Conservation (phyloP, 2,329 filamentous ascomycete species). For the Trichoderma sp. region DNA sequence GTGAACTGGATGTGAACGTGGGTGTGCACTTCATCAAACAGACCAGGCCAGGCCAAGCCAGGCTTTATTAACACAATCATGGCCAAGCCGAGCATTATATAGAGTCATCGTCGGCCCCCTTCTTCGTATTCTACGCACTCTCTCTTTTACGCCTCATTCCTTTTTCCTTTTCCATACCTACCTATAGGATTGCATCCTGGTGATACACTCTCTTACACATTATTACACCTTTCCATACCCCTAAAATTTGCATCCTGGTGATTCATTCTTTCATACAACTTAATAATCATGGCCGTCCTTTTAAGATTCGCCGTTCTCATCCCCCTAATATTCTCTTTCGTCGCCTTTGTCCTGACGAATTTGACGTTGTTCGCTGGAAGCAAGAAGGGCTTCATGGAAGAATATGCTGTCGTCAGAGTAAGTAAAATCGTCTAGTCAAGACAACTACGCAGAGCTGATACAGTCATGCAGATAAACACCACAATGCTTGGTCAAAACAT, state of each 20-base stretch:
- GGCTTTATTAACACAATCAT: conserved; percentile 12
- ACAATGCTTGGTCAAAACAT: conserved; percentile 39
- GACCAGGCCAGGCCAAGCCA: neutral
- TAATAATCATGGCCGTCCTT: conserved; percentile 22
- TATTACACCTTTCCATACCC: neutral
- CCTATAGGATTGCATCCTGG: neutral
- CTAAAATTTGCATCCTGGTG: neutral
- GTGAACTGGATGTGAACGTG: neutral
- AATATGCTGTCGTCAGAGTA: conserved; percentile 42
- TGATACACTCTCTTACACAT: neutral
- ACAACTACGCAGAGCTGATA: neutral
- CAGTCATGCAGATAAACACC: conserved; percentile 34
- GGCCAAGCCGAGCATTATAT: neutral
- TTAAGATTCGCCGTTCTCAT: conserved; percentile 33
- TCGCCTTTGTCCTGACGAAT: conserved; percentile 39
- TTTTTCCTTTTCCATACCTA: neutral
- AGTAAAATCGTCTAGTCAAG: no score
- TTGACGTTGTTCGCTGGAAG: conserved; percentile 42
- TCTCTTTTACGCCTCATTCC: neutral
- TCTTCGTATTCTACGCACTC: neutral
- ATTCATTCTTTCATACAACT: neutral
- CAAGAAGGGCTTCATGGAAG: conserved; percentile 42
- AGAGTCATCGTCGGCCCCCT: neutral
- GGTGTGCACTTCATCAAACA: neutral
- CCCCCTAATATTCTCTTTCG: conserved; percentile 38